Base-by-base conservation (phyloP, 768 basidiomycete genomes). In the Lentinus brumalis region DNA sequence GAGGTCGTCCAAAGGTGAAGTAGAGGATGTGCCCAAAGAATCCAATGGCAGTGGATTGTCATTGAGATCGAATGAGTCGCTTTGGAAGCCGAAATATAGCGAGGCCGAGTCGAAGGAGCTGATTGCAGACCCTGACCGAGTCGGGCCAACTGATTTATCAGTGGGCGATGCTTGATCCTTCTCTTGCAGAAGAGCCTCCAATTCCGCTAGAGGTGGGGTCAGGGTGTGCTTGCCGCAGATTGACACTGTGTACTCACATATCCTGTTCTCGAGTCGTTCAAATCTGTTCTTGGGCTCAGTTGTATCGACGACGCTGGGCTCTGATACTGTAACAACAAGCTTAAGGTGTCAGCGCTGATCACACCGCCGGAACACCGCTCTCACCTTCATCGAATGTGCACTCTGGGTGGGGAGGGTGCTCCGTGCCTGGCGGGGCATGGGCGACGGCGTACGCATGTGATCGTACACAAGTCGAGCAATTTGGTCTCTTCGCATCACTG, bases 311-410 rank as follows among this genome's bases (percentile, higher is more conserved):
- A 61, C 75, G 32, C 71, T 71, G 16, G 67, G 53, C 60, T 82
- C 80, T 42, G 76, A 72, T 42, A 79, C 82, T 85, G 59, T n/a
- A 32, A 53, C 31, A 26, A 50, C 21, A 7, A n/a, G n/a, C n/a
- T n/a, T n/a, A n/a, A 32, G 16, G 35, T 16, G 8, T 54, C 60
- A 51, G 35, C 14, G 41, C 50, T 42, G 52, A 45, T 26, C 53
- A 45, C 26, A 46, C 44, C 18, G 32, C 15, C 38, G 15, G 38
- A 50, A n/a, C 31, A 63, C 47, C 29, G 4, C n/a, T 61, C 77
- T 47, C 67, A 86, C 87, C 75, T 63, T 91, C 90, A 65, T 91
- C 89, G 62, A 84, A 91, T n/a, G 88, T 91, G 69, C 90, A 92
- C 56, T 88, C 86, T 12, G 86, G 88, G 49, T 75, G 76, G 0